Percentiles rank a stretch among this genome's conserved stretches.
Evolutionary conservation across 2,329 filamentous ascomycete genomes (phyloP).

Genomic region (Talaromyces sp.): DNA sequence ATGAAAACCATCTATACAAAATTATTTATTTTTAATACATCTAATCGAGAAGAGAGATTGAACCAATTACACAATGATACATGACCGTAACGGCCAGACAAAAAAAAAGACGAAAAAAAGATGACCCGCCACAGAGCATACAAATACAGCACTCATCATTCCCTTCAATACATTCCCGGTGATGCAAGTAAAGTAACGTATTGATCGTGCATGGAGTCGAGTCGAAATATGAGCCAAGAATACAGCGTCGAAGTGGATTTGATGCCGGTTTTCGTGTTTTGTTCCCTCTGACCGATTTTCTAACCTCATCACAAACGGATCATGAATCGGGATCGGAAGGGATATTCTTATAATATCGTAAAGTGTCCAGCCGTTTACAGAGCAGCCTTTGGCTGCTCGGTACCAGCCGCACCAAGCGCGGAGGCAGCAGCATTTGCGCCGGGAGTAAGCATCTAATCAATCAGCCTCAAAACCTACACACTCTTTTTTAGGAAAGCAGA

Average conservation of each 20-base stretch:
- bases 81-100: background rate
- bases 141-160: slow-evolving; percentile 2
- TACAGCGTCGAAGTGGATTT: background rate
- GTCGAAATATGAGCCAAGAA: background rate
- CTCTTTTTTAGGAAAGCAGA: too few relatives aligned
- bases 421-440: slow-evolving; percentile 27
- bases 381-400: slow-evolving; percentile 19
- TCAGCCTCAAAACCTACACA: too few relatives aligned
- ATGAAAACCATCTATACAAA: background rate
- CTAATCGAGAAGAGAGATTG: background rate
- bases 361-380: background rate
- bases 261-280: background rate
- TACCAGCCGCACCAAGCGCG: slow-evolving; percentile 8
- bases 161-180: background rate
- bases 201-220: background rate
- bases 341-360: background rate
- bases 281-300: background rate
- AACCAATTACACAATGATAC: slow-evolving; percentile 8
- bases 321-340: background rate
- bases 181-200: background rate
- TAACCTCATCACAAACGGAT: too few relatives aligned
- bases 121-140: background rate
- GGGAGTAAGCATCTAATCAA: slow-evolving; percentile 44
- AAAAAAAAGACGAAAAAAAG: background rate
- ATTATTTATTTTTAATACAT: slow-evolving; percentile 8